A percentile compares a stretch with the other conserved stretches of the same genome.
These are phyloP conservation scores for Kwoniella heveanensis DNA, from an alignment of 768 basidiomycete genomes.

Conservation along the genomic window DNA sequence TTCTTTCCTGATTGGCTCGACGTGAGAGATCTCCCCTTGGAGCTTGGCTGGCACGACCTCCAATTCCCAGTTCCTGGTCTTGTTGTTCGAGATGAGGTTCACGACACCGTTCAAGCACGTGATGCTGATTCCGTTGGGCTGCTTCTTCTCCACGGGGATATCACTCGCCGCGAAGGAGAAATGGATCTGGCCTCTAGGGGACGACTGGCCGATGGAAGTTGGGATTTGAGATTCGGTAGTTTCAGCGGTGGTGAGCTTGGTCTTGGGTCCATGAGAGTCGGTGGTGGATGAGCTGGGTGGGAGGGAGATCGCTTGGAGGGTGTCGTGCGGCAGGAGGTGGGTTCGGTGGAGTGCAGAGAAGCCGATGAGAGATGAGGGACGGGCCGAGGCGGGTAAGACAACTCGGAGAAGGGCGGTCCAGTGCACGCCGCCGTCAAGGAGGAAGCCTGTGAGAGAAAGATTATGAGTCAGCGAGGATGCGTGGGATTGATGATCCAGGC, in stretches of 20 bases:
- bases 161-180: conserved; percentile 44
- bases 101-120: conserved; percentile 44
- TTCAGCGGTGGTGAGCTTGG: conserved; percentile 28
- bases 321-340: conserved; percentile 77
- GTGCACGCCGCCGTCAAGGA: conserved; percentile 62
- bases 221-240: conserved; percentile 23
- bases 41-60: conserved; percentile 24
- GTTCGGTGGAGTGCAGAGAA: conserved; percentile 70
- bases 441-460: conserved; percentile 63
- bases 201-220: conserved; percentile 36
- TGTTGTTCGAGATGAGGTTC: conserved; percentile 15
- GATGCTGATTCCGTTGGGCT: conserved; percentile 29
- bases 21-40: conserved; percentile 35
- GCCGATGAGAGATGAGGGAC: conserved; percentile 63
- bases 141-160: conserved; percentile 16
- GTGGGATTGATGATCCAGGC: too few species aligned
- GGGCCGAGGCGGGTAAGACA: conserved; percentile 62
- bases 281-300: conserved; percentile 19
- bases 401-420: conserved; percentile 61
- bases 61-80: conserved; percentile 26
- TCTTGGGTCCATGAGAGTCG: conserved; percentile 41
- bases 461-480: not conserved
- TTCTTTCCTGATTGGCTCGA: conserved; percentile 59
- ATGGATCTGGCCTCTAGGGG: conserved; percentile 43
- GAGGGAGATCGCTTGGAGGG: conserved; percentile 60